Evolutionary conservation across 2,329 filamentous ascomycete genomes (phyloP), one percentile per base, ranked within the genome.

Genomic region (Aspergillus sp.): DNA sequence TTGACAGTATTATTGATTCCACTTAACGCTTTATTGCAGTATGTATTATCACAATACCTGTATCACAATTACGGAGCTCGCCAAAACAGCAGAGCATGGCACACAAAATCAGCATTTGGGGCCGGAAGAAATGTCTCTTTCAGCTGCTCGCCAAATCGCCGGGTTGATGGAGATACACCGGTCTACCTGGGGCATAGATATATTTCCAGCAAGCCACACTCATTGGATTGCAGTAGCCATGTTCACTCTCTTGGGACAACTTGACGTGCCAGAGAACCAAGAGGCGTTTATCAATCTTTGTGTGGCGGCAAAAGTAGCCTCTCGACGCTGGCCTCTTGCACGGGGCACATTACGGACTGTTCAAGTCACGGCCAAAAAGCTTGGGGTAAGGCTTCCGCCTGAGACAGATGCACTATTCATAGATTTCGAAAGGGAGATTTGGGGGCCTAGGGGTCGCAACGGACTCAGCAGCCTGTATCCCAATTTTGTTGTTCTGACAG

Each of bases 161-260:
- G 47, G 60, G 3, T 54, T 70, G 19, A 52, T 72, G 10, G 60
- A 63, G 1, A 57, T 62, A 5, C 63, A 67, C 30, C 68, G 68
- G n/a, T 55, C 59, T 0, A 59, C 60, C 7, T 73, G 71, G 70
- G 64, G 67, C 8, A 55, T 67, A 4, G 67, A 72, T 25, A 60
- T 63, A 25, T 68, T 72, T 23, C 64, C 69, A 1, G 62, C 66
- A 43, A 65, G 63, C 12, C 41, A 65, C 10, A 68, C 68, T 50
- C 69, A 72, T 19, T 72, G 68, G 53, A 49, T 69, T 8, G 64
- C 65, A 2, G 60, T 69, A 8, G 64, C 68, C 2, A 41, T 68
- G 8, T 71, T 72, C 50, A 63, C 64, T 2, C 48, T 70, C 1
- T 61, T 70, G 2, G 67, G 66, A 4, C 60, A 59, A 9, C 60